Evolutionary conservation across 805 yeast genomes (phyloP).

Genomic region (Candida chilensis): DNA sequence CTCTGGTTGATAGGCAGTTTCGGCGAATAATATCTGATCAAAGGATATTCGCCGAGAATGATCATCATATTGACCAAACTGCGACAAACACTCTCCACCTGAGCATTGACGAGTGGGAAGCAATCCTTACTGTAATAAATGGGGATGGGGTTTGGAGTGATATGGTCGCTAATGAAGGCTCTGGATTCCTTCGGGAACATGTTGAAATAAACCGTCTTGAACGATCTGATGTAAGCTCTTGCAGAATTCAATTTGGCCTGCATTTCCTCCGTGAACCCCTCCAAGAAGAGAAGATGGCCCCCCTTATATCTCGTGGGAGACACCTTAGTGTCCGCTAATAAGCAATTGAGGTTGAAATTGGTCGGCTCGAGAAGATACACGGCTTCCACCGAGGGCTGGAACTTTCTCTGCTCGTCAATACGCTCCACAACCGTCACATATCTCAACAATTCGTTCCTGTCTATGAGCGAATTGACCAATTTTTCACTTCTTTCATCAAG

Average conservation of each 20-base stretch:
- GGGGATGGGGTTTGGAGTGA: conserved; percentile 51
- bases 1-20: conserved; percentile 44
- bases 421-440: conserved; percentile 56
- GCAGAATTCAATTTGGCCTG: conserved; percentile 3
- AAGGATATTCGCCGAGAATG: conserved; percentile 81
- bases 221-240: conserved; percentile 8
- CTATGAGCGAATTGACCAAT: conserved; percentile 36
- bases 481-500: conserved; percentile 48
- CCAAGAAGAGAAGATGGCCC: conserved; percentile 67
- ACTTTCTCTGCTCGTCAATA: conserved; percentile 52
- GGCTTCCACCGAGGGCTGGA: conserved; percentile 64
- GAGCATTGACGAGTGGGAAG: conserved; percentile 46
- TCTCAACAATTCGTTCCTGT: conserved; percentile 37
- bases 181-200: conserved; percentile 62
- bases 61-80: conserved; percentile 67
- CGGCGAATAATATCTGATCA: conserved; percentile 63
- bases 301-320: conserved; percentile 64
- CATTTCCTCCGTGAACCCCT: conserved; percentile 30
- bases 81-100: conserved; percentile 50
- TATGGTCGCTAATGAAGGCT: conserved; percentile 57
- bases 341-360: conserved; percentile 61
- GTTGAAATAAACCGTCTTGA: conserved; percentile 29
- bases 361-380: conserved; percentile 72
- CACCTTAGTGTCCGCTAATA: conserved; percentile 62
- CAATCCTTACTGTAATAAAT: conserved; percentile 63